Evolutionary conservation across 2,329 filamentous ascomycete species (phyloP).

Genomic region (Penicillium sp.): DNA sequence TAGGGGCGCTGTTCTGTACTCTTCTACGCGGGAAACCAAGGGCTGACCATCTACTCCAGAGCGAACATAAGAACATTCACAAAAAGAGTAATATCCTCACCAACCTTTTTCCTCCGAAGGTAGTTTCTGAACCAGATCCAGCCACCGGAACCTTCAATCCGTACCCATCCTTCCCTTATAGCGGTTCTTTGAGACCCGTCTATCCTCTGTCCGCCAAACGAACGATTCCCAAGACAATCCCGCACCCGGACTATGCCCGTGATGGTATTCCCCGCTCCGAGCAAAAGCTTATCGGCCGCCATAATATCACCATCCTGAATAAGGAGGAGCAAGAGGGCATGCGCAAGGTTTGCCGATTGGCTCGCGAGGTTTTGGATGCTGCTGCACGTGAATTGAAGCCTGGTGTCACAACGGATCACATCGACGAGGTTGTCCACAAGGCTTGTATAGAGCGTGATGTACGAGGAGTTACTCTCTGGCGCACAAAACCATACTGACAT

Average conservation of each 20-base stretch:
- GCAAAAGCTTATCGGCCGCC: constrained; percentile 64
- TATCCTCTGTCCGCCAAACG: constrained; percentile 76
- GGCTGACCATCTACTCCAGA: constrained; percentile 48
- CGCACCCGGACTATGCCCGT: constrained; percentile 80
- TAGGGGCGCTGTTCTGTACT: constrained; percentile 7
- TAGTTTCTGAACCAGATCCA: constrained; percentile 88
- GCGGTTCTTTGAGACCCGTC: constrained; percentile 77
- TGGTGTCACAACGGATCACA: constrained; percentile 93
- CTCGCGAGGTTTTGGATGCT: constrained; percentile 88
- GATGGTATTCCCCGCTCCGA: constrained; percentile 72
- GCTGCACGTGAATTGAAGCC: constrained; percentile 78
- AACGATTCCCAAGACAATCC: constrained; percentile 74
- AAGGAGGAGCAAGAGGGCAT: constrained; percentile 80
- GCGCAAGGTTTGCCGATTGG: constrained; percentile 85
- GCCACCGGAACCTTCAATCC: constrained; percentile 87
- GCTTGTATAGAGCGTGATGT: constrained; percentile 91
- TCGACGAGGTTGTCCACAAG: constrained; percentile 92
- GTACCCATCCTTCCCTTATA: constrained; percentile 81
- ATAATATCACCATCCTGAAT: constrained; percentile 79
- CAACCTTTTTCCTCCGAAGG: constrained; percentile 71
- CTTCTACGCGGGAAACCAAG: constrained; percentile 12
- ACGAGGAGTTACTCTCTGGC: constrained; percentile 37
- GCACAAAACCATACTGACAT: constrained; percentile 12
- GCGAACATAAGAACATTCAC: constrained; percentile 77
- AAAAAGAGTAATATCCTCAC: constrained; percentile 76